These are phyloP conservation scores for Marchantia paleacea DNA, from an alignment of 225 moss, liverwort and hornwort species.

Conservation along the genomic window DNA sequence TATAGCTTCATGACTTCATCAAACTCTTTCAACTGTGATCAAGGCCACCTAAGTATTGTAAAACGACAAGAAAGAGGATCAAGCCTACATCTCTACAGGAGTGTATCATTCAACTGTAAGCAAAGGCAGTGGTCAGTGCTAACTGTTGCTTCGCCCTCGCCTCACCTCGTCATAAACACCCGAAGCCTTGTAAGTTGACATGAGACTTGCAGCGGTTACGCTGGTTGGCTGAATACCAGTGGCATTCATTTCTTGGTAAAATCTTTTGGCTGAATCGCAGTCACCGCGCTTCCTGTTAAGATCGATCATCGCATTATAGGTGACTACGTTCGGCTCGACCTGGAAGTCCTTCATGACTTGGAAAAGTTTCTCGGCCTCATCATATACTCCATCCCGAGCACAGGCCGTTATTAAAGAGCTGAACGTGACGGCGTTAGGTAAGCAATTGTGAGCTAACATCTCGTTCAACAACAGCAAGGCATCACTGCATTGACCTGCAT, in stretches of 20 bases:
- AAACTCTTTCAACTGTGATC: background rate
- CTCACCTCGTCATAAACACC: constrained; percentile 81
- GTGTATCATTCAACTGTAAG: background rate
- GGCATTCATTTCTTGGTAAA: constrained; percentile 66
- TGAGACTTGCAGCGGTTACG: constrained; percentile 67
- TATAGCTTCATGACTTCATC: background rate
- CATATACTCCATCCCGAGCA: constrained; percentile 61
- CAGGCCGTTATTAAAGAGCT: constrained; percentile 81
- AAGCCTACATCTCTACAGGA: too few species aligned
- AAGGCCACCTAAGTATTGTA: too few species aligned
- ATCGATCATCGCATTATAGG: constrained; percentile 87
- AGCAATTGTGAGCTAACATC: constrained; percentile 71
- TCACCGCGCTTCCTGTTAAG: constrained; percentile 73
- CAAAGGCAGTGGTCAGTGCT: background rate
- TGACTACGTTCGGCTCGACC: constrained; percentile 71
- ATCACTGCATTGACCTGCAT: constrained; percentile 62
- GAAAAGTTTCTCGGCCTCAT: constrained; percentile 83
- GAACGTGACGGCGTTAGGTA: constrained; percentile 81
- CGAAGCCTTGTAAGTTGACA: constrained; percentile 80
- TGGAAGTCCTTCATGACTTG: constrained; percentile 69
- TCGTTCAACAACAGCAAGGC: constrained; percentile 67
- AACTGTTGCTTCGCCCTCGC: background rate
- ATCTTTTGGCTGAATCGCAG: constrained; percentile 52
- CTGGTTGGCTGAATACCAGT: constrained; percentile 76
- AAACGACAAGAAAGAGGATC: too few species aligned